Conservation (phyloP, 1,139 yeast species). For the Pichia terricola region DNA sequence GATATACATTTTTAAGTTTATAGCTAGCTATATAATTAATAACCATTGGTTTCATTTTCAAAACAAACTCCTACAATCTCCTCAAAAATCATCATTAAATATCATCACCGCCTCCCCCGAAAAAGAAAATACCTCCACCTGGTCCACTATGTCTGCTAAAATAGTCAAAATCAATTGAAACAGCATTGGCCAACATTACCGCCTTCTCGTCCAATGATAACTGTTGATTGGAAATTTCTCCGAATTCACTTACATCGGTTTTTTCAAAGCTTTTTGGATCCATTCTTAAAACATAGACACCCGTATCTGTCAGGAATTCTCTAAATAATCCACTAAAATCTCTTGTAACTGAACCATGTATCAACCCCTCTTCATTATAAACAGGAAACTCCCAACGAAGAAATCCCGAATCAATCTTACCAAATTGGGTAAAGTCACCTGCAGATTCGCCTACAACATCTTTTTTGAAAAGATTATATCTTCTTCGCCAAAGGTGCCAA, state of each 20-base stretch:
- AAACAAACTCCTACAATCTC: neutral
- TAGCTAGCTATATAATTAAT: neutral
- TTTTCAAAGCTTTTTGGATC: conserved; percentile 53
- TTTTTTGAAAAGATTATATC: conserved; percentile 64
- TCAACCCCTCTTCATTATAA: conserved; percentile 42
- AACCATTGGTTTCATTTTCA: no score
- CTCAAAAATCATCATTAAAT: conserved; percentile 3
- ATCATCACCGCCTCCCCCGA: conserved; percentile 22
- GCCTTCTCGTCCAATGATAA: conserved; percentile 78
- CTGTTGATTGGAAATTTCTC: conserved; percentile 21
- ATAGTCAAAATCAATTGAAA: conserved; percentile 89
- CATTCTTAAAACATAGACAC: conserved; percentile 80
- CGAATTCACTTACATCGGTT: conserved; percentile 23
- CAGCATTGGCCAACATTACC: conserved; percentile 74
- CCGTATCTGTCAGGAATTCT: conserved; percentile 89
- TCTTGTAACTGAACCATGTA: conserved; percentile 73
- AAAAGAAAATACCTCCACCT: conserved; percentile 37
- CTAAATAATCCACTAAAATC: conserved; percentile 94
- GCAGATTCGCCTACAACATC: conserved; percentile 8
- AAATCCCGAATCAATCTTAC: conserved; percentile 78
- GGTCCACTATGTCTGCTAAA: conserved; percentile 69
- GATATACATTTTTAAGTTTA: neutral
- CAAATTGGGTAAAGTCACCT: conserved; percentile 60
- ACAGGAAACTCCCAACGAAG: conserved; percentile 83
- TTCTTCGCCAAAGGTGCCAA: conserved; percentile 91